Conservation (phyloP, 495 filamentous ascomycete species). For the Saxispiralis lemnorum region DNA sequence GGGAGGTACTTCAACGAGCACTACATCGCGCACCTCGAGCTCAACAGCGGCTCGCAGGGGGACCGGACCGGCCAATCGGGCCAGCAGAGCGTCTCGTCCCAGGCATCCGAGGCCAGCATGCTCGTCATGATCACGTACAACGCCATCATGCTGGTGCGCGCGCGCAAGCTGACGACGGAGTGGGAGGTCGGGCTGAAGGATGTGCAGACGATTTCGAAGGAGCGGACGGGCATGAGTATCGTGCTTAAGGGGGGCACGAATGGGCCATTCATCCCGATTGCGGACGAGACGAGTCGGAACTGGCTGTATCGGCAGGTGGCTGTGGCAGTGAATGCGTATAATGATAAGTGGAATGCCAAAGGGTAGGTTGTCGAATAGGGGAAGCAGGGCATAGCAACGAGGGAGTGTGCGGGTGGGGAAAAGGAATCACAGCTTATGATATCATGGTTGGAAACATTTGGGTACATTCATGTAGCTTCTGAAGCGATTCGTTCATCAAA, state of each 20-base stretch:
- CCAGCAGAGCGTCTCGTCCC: slow-evolving; percentile 30
- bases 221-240: slow-evolving; percentile 81
- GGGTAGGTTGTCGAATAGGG: slow-evolving; percentile 32
- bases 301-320: slow-evolving; percentile 68
- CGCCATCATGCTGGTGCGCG: slow-evolving; percentile 76
- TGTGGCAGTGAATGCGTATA: slow-evolving; percentile 52
- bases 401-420: no score
- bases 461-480: no score
- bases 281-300: slow-evolving; percentile 69
- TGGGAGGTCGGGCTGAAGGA: slow-evolving; percentile 95
- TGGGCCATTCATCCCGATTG: slow-evolving; percentile 86
- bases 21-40: slow-evolving; percentile 90
- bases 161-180: slow-evolving; percentile 64
- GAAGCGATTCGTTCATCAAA: no score
- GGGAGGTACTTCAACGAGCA: slow-evolving; percentile 94
- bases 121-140: slow-evolving; percentile 89
- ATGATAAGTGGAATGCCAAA: slow-evolving; percentile 50
- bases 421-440: no score
- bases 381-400: neutral
- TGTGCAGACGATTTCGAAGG: slow-evolving; percentile 90
- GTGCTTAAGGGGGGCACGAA: slow-evolving; percentile 77
- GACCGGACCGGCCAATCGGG: slow-evolving; percentile 36
- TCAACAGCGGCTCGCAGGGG: slow-evolving; percentile 44
- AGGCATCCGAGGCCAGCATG: slow-evolving; percentile 38
- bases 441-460: no score